Evolutionary conservation across 345 rosid species (phyloP), one percentile per base, ranked within the genome.

Genomic region (Kernera saxatilis): DNA sequence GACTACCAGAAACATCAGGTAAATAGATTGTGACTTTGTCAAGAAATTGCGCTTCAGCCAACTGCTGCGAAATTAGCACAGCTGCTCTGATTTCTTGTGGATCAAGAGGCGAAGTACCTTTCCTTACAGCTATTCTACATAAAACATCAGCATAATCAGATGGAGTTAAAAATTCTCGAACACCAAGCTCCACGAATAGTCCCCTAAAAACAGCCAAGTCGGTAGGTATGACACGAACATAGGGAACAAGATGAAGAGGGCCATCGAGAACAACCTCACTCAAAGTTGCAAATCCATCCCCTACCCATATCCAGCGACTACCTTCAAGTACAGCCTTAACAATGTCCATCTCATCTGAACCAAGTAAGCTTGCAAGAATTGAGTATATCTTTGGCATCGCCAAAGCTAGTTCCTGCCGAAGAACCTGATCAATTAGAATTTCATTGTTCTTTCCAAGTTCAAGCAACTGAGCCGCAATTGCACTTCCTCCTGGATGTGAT

Each of bases 291-390:
- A 93, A 93, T 69, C 98, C 98, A 84, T 90, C 98, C 66, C 98
- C 98, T 46, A 93, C 97, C 98, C 98, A 93, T 67, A 93, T 87
- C 98, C 98, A 93, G 71, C 97, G 92, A 79, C 97, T 84, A 41
- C 95, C 98, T 87, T 93, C 98, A 78, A 93, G 92, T 78, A 93
- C 85, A 79, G 97, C 96, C 81, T 93, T 88, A 71, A 90, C 87
- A 69, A 93, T 88, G 59, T 93, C 98, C 92, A 90, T 88, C 79
- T 93, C 98, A 80, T 90, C 98, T 10, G 98, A 81, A 75, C 89
- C 85, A 71, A 87, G 79, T 81, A 90, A 82, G 75, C 83, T 77
- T 53, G 72, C 69, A 76, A 93, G 80, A 71, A 90, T 79, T 62
- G 97, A 85, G 80, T 93, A 93, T 80, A 90, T 81, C 78, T 80